Evolutionary conservation across 2,329 filamentous ascomycete genomes (phyloP).

Genomic region (Colletotrichum eremochloae): DNA sequence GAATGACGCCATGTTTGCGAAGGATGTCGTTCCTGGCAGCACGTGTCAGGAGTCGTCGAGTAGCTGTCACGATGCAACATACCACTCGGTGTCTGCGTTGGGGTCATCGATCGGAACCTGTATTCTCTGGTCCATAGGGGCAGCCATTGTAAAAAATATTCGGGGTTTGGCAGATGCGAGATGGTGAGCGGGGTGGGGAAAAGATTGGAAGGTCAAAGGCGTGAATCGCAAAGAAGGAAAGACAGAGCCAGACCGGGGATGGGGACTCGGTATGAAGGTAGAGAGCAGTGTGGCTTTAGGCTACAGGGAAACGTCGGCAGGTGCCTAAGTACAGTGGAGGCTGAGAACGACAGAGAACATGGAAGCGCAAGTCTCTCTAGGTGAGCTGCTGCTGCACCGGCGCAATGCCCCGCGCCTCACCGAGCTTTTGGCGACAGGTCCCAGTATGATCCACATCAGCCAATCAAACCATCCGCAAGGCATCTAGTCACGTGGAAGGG

Average conservation of each 20-base stretch:
- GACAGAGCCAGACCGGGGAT: not conserved
- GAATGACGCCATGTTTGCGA: slow-evolving; percentile 94
- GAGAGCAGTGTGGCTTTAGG: slow-evolving; percentile 8
- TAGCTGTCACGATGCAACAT: slow-evolving; percentile 48
- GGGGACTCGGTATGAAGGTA: not conserved
- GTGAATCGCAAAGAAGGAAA: not conserved
- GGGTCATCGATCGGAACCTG: slow-evolving; percentile 92
- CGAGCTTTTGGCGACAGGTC: not conserved
- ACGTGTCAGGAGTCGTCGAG: slow-evolving; percentile 36
- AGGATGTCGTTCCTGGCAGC: slow-evolving; percentile 92
- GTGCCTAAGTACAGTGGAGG: slow-evolving; percentile 17
- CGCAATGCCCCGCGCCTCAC: slow-evolving; percentile 27
- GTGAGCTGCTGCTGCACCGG: not conserved
- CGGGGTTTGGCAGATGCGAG: not conserved
- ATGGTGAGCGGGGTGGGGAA: not conserved
- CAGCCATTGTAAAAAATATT: slow-evolving; percentile 64
- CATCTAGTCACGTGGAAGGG: slow-evolving; percentile 54
- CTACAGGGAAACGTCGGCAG: slow-evolving; percentile 22
- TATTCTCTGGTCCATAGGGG: slow-evolving; percentile 73
- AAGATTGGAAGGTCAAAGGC: not conserved
- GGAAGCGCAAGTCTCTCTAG: slow-evolving; percentile 1
- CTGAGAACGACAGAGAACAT: slow-evolving; percentile 19
- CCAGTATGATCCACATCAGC: not conserved
- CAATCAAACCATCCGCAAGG: slow-evolving; percentile 1
- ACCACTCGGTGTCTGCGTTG: slow-evolving; percentile 99